A percentile compares a stretch with the other conserved stretches of the same genome.
These are phyloP conservation scores for Paraconiothyrium brasiliense DNA, from an alignment of 2,329 filamentous ascomycete species.

Conservation along the genomic window DNA sequence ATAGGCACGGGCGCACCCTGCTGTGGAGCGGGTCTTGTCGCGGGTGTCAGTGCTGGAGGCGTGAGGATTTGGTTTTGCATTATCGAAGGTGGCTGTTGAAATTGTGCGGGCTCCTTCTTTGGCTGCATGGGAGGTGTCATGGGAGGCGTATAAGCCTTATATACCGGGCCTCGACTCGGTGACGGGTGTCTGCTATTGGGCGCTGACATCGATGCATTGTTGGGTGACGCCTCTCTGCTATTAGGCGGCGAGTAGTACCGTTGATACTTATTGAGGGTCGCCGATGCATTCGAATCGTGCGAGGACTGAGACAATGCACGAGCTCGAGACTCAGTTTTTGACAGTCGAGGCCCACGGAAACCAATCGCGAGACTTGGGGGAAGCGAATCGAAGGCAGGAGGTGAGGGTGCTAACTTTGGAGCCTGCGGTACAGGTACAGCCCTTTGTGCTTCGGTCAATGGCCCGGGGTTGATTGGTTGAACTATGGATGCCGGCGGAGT, in stretches of 20 bases:
- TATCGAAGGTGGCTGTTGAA: slow-evolving; percentile 8
- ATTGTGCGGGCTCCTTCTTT: slow-evolving; percentile 3
- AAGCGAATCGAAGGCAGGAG: slow-evolving; percentile 16
- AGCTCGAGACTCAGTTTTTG: slow-evolving; percentile 4
- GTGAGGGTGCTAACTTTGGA: slow-evolving; percentile 6
- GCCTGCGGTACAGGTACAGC: neutral
- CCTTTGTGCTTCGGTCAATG: neutral
- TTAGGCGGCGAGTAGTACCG: slow-evolving; percentile 23
- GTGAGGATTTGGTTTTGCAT: neutral
- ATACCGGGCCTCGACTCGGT: slow-evolving; percentile 22
- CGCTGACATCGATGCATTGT: slow-evolving; percentile 15
- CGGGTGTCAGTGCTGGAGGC: neutral
- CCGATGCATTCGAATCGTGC: slow-evolving; percentile 1
- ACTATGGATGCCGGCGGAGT: neutral
- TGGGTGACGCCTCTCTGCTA: slow-evolving; percentile 19
- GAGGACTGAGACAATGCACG: slow-evolving; percentile 1
- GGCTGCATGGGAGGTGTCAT: slow-evolving; percentile 22
- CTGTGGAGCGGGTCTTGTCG: neutral
- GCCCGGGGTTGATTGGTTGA: neutral
- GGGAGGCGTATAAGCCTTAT: slow-evolving; percentile 34
- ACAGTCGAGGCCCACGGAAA: slow-evolving; percentile 17
- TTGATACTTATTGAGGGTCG: slow-evolving; percentile 24
- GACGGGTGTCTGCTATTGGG: slow-evolving; percentile 17
- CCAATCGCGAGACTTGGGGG: slow-evolving; percentile 36
- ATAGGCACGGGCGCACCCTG: neutral